Conservation (phyloP, 2,329 filamentous ascomycete species). For the Escovopsis sp. region DNA sequence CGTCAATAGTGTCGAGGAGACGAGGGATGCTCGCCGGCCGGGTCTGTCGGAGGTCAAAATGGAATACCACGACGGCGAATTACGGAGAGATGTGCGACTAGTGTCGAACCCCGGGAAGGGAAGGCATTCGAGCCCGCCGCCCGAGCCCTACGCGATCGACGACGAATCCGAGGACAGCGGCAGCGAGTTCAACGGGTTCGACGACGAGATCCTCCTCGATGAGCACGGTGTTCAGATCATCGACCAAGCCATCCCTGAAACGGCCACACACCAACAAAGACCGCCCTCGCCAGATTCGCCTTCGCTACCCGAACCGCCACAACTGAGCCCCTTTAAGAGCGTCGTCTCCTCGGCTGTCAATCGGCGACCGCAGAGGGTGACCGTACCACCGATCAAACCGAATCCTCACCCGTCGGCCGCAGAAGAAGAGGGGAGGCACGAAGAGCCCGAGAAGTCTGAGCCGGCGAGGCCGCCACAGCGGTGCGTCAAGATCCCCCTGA, state of each 20-base stretch:
- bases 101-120: neutral
- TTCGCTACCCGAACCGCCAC: conserved; percentile 31
- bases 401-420: conserved; percentile 28
- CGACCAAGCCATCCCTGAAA: neutral
- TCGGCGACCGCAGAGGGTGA: conserved; percentile 26
- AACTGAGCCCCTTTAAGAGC: conserved; percentile 37
- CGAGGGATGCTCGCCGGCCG: conserved; percentile 21
- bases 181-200: conserved; percentile 27
- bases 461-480: neutral
- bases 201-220: conserved; percentile 30
- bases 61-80: no score
- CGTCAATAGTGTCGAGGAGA: conserved; percentile 36
- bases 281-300: conserved; percentile 23
- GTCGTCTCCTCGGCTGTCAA: conserved; percentile 35
- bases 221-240: conserved; percentile 28
- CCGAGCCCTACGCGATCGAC: conserved; percentile 1
- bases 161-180: conserved; percentile 17
- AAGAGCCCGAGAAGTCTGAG: conserved; percentile 17
- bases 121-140: conserved; percentile 1
- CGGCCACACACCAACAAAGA: conserved; percentile 3
- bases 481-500: neutral
- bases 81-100: no score
- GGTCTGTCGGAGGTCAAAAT: conserved; percentile 23
- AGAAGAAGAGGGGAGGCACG: conserved; percentile 30
- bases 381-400: no score